phyloP scores from a whole-genome alignment of 345 rosid species.

The Linum usitatissimum region DNA sequence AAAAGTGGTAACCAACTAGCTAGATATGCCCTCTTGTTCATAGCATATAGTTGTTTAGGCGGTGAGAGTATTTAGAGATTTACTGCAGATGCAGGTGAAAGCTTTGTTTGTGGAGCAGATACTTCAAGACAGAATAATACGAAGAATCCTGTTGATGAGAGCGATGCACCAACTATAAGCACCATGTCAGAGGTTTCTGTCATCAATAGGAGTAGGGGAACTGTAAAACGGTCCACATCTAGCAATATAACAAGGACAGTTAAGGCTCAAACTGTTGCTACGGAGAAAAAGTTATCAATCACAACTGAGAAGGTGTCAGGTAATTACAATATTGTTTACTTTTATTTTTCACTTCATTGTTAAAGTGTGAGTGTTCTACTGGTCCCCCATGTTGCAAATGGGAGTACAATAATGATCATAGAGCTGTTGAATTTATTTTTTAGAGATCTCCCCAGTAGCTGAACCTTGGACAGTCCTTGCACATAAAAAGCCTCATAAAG shows the following conservation, averaged over 20 bases:
- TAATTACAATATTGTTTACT: constrained; percentile 8
- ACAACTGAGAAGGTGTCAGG: constrained; percentile 29
- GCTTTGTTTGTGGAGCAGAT: constrained; percentile 22
- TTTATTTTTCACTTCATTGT: neutral
- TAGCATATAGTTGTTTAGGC: neutral
- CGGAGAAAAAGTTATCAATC: constrained; percentile 24
- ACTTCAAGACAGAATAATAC: constrained; percentile 21
- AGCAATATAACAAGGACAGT: constrained; percentile 17
- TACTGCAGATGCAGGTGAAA: constrained; percentile 30
- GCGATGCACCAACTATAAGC: constrained; percentile 17
- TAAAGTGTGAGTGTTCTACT: neutral
- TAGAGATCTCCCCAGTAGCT: constrained; percentile 22
- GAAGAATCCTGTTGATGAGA: constrained; percentile 13
- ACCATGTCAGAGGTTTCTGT: constrained; percentile 27
- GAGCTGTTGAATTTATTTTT: constrained; percentile 7
- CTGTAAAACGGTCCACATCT: constrained; percentile 24
- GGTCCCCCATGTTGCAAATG: constrained; percentile 22
- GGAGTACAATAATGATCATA: constrained; percentile 23
- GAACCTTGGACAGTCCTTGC: constrained; percentile 88
- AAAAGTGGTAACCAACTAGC: constrained; percentile 32
- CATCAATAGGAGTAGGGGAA: constrained; percentile 25
- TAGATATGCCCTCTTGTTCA: constrained; percentile 7
- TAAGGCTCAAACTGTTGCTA: constrained; percentile 17
- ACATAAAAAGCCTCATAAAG: constrained; percentile 88
- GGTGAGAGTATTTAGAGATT: constrained; percentile 1